Evolutionary conservation across 257 asterid genomes (phyloP), one percentile per base, ranked within the genome.

Genomic region (Anisodus acutangulus): DNA sequence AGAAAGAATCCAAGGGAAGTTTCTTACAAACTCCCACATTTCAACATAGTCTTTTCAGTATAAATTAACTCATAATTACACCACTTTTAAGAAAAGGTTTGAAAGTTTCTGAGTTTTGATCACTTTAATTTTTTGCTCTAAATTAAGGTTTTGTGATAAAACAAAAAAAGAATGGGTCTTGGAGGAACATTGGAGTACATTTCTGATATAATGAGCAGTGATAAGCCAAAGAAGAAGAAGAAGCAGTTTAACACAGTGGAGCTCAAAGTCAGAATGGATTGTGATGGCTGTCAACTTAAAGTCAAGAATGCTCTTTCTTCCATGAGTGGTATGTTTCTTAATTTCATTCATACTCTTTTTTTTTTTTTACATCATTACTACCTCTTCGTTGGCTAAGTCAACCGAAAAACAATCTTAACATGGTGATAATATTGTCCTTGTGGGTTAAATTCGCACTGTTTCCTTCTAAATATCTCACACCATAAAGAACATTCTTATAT

Each of bases 221-320:
- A 80, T 49, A 92, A 87, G 60, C 87, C 88, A 89, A 93, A 90
- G 86, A 94, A 88, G 92, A 92, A 86, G 84, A 88, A 86, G 91
- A 95, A 92, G 87, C 98, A 91, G 80, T 83, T 87, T 5, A 95
- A 91, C 63, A 93, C 98, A 16, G 95, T 93, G 19, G 88, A 91
- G 41, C 95, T 95, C 88, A 95, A 95, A 84, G 93, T 95, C 57
- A 95, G 95, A 87, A 95, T 95, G 98, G 98, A 95, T 51, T 95
- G 98, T 88, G 98, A 93, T 87, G 98, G 98, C 67, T 95, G 98
- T 83, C 97, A 95, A 80, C 94, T 91, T 55, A 93, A 92, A 91
- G 96, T 95, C 91, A 92, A 93, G 90, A 92, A 92, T 3, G 87
- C 97, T 47, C 59, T 95, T 81, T 95, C 98, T 87, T 91, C 95